Base-by-base conservation (phyloP, 75 land plant genomes). In the Pinus albicaulis region DNA sequence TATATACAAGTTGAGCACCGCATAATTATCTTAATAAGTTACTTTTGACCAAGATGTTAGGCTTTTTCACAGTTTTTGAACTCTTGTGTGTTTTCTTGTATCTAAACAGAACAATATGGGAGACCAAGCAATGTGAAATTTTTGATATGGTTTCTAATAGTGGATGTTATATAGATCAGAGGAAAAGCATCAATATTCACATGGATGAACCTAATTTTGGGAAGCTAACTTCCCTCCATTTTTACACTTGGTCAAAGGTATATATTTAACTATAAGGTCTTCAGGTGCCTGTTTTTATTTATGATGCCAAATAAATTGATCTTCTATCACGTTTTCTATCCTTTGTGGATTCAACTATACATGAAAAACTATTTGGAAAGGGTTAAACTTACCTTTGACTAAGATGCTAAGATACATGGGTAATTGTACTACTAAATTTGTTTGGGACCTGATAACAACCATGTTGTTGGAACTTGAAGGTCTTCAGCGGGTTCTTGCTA, bases 111-210 rank as follows among this genome's bases (percentile, higher is more conserved):
- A 95, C 95, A 79, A 93, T 95, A 3, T 95, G 98, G 95, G 98
- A 91, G 77, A 92, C 92, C 31, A 95, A 90, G 76, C 95, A 95
- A 78, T 83, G 82, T 77, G 83, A 87, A 4, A 68, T 92, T 56
- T 93, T 95, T 59, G 95, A 95, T 76, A 92, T 95, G 95, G 95
- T 93, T 73, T 87, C 80, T 57, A 95, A 95, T 61, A 87, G 95
- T 58, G 98, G 98, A 4, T 89, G 89, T 75, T 92, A 81, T 44
- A 92, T 93, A 36, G 96, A 93, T 72, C 91, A 93, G 82, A 94
- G 98, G 58, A 94, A 94, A 59, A 94, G 95, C 80, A 73, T 95
- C 2, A 95, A 95, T 72, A 92, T 95, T 16, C 95, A 95, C 62
- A 95, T 95, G 95, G 93, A 95, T 59, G 92, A 92, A 74, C 90